A percentile compares a stretch with the other conserved stretches of the same genome.
phyloP scores from a whole-genome alignment of 1,284 basidiomycete genomes.

The Sphaerobolus stellatus region DNA sequence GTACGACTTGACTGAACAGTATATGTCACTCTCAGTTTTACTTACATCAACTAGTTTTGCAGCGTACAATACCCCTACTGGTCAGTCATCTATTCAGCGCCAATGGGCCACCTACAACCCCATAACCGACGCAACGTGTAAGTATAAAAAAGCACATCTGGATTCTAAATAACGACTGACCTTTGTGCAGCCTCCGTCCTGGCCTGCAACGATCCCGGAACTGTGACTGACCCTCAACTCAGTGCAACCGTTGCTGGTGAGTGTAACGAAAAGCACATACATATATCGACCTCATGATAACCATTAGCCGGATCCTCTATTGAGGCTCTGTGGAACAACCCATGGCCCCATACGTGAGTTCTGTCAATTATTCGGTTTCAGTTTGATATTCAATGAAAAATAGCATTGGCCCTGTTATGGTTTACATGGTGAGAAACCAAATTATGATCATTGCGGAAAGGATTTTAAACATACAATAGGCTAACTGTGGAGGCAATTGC shows the following conservation, averaged over 20 bases:
- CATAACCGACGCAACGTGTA: conserved; percentile 42
- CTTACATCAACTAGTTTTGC: conserved; percentile 1
- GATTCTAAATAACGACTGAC: neutral
- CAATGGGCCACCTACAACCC: conserved; percentile 37
- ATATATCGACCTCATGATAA: neutral
- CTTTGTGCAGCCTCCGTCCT: conserved; percentile 35
- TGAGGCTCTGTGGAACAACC: conserved; percentile 57
- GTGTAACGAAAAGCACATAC: neutral
- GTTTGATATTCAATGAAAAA: neutral
- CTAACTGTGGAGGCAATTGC: conserved; percentile 34
- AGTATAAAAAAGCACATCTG: neutral
- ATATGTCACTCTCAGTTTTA: neutral
- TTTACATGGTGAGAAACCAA: conserved; percentile 6
- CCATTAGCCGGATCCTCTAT: conserved; percentile 45
- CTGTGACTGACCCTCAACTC: conserved; percentile 48
- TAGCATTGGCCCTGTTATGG: conserved; percentile 9
- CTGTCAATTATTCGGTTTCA: conserved; percentile 40
- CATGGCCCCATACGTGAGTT: conserved; percentile 55
- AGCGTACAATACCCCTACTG: conserved; percentile 9
- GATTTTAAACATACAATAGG: neutral
- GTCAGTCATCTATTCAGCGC: conserved; percentile 7
- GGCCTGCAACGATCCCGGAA: conserved; percentile 58
- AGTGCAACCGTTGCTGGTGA: conserved; percentile 43
- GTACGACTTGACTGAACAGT: neutral
- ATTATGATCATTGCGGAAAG: neutral